Conservation (phyloP, 352 stramenopile species). For the Pythium volutum region DNA sequence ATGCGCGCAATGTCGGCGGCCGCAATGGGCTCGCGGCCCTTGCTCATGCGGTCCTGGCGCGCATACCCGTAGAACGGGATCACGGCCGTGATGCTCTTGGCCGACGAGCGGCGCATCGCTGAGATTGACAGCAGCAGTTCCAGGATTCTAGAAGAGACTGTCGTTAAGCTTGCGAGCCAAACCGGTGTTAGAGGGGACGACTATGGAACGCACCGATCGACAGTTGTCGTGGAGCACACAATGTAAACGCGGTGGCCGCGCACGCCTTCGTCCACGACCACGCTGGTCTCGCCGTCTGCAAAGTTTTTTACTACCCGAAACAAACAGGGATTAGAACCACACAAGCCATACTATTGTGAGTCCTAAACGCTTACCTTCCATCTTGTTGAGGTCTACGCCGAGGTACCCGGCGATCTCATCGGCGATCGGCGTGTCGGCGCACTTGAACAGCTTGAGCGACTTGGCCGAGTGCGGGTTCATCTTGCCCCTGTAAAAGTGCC, state of each 20-base stretch:
- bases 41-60: conserved; percentile 84
- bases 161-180: too few relatives aligned
- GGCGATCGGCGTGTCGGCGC: conserved; percentile 79
- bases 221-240: conserved; percentile 81
- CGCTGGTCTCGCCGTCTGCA: conserved; percentile 81
- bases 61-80: conserved; percentile 89
- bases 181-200: too few relatives aligned
- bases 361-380: conserved; percentile 36
- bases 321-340: background rate
- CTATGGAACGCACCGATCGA: conserved; percentile 56
- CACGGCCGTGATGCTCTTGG: conserved; percentile 85
- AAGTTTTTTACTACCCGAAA: conserved; percentile 59
- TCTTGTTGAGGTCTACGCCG: conserved; percentile 74
- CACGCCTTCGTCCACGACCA: conserved; percentile 74
- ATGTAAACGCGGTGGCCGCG: conserved; percentile 85
- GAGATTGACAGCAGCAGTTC: conserved; percentile 83
- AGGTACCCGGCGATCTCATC: conserved; percentile 83
- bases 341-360: background rate
- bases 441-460: conserved; percentile 89
- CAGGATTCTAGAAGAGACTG: conserved; percentile 53
- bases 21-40: conserved; percentile 75
- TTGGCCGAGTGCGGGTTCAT: conserved; percentile 79
- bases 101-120: conserved; percentile 77
- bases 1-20: conserved; percentile 83
- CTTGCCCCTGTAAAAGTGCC: conserved; percentile 88